phyloP scores from a whole-genome alignment of 768 basidiomycete species.

The Hericium rajendrae region DNA sequence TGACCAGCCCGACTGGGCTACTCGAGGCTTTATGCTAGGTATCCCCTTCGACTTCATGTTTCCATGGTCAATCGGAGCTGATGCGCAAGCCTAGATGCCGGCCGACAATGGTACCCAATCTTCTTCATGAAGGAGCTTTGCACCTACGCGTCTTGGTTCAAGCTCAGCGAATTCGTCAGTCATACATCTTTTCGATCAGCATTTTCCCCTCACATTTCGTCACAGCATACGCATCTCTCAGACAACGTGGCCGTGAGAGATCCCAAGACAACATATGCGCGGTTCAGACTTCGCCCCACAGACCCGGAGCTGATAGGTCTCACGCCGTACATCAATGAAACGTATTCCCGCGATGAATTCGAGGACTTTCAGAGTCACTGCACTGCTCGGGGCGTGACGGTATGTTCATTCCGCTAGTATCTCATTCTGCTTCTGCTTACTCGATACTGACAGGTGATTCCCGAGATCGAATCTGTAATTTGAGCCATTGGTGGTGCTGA shows the following conservation, averaged over 20 bases:
- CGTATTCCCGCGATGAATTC: slow-evolving; percentile 18
- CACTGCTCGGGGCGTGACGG: neutral
- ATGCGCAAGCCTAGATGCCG: slow-evolving; percentile 12
- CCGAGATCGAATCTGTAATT: neutral
- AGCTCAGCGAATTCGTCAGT: slow-evolving; percentile 21
- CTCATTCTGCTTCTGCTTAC: too few relatives aligned
- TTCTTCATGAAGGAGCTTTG: slow-evolving; percentile 18
- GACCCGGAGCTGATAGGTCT: slow-evolving; percentile 16
- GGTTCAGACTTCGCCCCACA: slow-evolving; percentile 18
- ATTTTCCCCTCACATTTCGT: neutral
- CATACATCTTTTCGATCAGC: neutral
- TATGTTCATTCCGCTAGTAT: neutral
- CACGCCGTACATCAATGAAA: slow-evolving; percentile 19
- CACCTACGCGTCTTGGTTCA: slow-evolving; percentile 20
- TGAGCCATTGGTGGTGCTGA: neutral
- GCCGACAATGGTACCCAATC: slow-evolving; percentile 20
- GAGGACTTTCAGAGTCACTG: slow-evolving; percentile 15
- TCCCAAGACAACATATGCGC: slow-evolving; percentile 17
- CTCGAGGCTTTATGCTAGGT: slow-evolving; percentile 21
- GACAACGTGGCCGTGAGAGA: slow-evolving; percentile 16
- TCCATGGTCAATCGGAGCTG: neutral
- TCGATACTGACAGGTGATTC: neutral
- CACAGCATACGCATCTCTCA: slow-evolving; percentile 21
- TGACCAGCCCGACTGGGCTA: slow-evolving; percentile 19
- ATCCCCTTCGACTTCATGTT: neutral